Conservation (phyloP, 495 filamentous ascomycete genomes). For the Penicillium herquei region DNA sequence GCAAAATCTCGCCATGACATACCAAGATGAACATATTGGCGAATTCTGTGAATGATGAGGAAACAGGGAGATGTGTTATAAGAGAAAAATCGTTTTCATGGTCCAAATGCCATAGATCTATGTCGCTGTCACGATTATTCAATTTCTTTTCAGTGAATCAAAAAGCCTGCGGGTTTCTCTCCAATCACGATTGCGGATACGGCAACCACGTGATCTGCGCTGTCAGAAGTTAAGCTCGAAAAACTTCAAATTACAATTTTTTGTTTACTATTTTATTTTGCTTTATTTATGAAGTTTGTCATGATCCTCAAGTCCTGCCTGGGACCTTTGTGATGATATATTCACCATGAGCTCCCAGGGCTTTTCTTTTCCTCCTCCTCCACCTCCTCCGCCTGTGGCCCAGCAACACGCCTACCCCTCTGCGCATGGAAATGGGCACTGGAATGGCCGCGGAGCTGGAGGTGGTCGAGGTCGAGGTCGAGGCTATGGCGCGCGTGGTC, state of each 20-base stretch:
- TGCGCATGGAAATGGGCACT: constrained; percentile 28
- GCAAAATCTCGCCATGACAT: constrained; percentile 15
- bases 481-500: constrained; percentile 50
- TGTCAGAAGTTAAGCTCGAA: constrained; percentile 14
- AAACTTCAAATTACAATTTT: constrained; percentile 7
- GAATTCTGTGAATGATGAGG: not conserved
- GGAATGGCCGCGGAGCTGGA: constrained; percentile 31
- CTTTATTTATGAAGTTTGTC: constrained; percentile 1
- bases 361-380: constrained; percentile 54
- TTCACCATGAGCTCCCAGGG: constrained; percentile 44
- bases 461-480: constrained; percentile 36
- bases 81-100: not conserved
- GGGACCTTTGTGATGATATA: constrained; percentile 23
- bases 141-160: not conserved
- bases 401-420: constrained; percentile 29
- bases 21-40: constrained; percentile 58
- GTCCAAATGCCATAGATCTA: no score
- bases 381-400: constrained; percentile 37
- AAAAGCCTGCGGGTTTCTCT: constrained; percentile 8
- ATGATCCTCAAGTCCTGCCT: constrained; percentile 16
- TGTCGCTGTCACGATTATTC: not conserved
- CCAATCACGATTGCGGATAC: not conserved
- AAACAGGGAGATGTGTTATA: not conserved
- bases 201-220: constrained; percentile 14
- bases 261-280: not conserved